phyloP scores from a whole-genome alignment of 345 rosid species.

The Geranium rotundifolium region DNA sequence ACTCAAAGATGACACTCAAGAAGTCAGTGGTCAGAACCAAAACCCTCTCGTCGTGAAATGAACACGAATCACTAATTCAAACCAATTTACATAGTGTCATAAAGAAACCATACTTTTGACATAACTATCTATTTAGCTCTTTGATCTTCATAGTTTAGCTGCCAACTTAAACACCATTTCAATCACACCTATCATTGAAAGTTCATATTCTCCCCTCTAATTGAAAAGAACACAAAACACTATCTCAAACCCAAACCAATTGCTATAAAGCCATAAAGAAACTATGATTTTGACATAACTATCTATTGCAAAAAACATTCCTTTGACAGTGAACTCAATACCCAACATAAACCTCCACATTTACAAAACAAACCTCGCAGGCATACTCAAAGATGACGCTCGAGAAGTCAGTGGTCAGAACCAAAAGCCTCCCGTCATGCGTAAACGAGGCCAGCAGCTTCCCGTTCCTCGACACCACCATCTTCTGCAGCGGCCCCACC shows the following conservation, averaged over 20 bases:
- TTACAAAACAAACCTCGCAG: constrained; percentile 53
- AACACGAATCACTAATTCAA: too few species aligned
- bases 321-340: background rate
- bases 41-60: constrained; percentile 59
- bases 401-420: constrained; percentile 46
- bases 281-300: background rate
- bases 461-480: constrained; percentile 75
- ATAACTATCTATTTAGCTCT: too few species aligned
- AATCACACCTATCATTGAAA: too few species aligned
- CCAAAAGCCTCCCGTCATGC: constrained; percentile 73
- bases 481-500: constrained; percentile 62
- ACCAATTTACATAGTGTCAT: too few species aligned
- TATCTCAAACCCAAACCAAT: background rate
- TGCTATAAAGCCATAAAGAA: background rate
- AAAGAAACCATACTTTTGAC: too few species aligned
- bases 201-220: background rate
- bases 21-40: constrained; percentile 53
- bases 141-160: too few species aligned
- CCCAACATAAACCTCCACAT: background rate
- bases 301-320: background rate
- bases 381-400: constrained; percentile 41
- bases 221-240: background rate
- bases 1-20: constrained; percentile 36
- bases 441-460: constrained; percentile 70
- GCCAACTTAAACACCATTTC: too few species aligned